phyloP scores from a whole-genome alignment of 1,139 yeast genomes.

The Maudiozyma humilis region DNA sequence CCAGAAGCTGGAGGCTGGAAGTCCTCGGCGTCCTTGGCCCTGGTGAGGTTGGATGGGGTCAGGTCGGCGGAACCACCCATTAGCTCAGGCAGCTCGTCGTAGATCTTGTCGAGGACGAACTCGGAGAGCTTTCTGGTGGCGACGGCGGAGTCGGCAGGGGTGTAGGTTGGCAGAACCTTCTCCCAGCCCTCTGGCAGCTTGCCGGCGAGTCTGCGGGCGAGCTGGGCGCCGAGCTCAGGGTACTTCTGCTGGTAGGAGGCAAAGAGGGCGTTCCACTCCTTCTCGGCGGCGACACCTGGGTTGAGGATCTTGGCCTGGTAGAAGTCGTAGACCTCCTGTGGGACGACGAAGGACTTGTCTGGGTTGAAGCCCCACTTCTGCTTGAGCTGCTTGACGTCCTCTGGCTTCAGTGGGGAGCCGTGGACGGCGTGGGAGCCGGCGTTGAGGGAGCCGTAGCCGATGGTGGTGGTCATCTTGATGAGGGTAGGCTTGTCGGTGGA shows the following conservation, averaged over 20 bases:
- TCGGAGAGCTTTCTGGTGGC: slow-evolving; percentile 97
- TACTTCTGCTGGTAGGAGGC: slow-evolving; percentile 56
- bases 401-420: slow-evolving; percentile 94
- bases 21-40: slow-evolving; percentile 76
- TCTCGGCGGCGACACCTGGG: slow-evolving; percentile 58
- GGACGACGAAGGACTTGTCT: slow-evolving; percentile 66
- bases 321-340: slow-evolving; percentile 72
- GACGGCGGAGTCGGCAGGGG: slow-evolving; percentile 68
- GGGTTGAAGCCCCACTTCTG: slow-evolving; percentile 84
- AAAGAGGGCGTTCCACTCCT: slow-evolving; percentile 64
- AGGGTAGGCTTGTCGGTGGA: slow-evolving; percentile 71
- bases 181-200: slow-evolving; percentile 85
- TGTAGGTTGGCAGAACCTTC: slow-evolving; percentile 68
- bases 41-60: slow-evolving; percentile 95
- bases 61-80: slow-evolving; percentile 98
- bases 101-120: slow-evolving; percentile 59
- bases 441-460: slow-evolving; percentile 86
- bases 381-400: slow-evolving; percentile 86
- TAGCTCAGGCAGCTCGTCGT: slow-evolving; percentile 71
- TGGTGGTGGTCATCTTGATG: slow-evolving; percentile 83
- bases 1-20: slow-evolving; percentile 86
- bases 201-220: slow-evolving; percentile 72
- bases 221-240: slow-evolving; percentile 75
- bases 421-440: slow-evolving; percentile 92
- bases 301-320: slow-evolving; percentile 51